Base-by-base conservation (phyloP, 305 asterid genomes). In the Fraxinus albicans region DNA sequence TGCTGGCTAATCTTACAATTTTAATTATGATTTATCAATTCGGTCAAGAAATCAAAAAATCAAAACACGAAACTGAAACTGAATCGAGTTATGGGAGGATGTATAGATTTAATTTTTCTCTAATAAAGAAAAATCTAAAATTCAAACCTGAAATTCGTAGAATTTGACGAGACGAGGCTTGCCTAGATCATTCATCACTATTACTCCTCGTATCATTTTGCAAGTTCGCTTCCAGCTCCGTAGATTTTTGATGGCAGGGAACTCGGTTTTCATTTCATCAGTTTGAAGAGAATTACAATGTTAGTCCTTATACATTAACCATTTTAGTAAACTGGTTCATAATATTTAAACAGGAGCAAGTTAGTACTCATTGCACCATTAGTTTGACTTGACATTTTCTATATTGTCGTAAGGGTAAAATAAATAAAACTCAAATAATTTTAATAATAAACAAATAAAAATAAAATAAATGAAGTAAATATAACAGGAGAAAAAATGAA, bases 151-250 rank as follows among this genome's bases (percentile, higher is more conserved):
- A 88, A 86, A 92, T 53, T 90, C 92, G 78, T 90, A 96, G 88
- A 96, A 96, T 85, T 93, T 94, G 90, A 94, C 90, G 85, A 96
- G 95, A 80, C 98, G 97, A 77, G 99, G 94, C 83, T 94, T 95
- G 83, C 98, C 98, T 86, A 89, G 95, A 84, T 93, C 96, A 85
- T 92, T 96, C 98, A 94, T 91, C 78, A 96, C 86, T 27, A 96
- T 90, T 80, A 96, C 98, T 44, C 97, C 98, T 87, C 90, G 92
- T 38, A 96, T 96, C 98, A 96, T 96, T 73, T 38, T 81, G 85
- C 80, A 38, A 82, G 78, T 78, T 84, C 73, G 60, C 81, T 70
- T 27, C 86, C 74, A 29, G 73, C 29, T 74, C 36, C 77, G n/a
- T 27, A 67, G 19, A 67, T 69, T 23, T 67, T 25, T 17, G 72